Base-by-base conservation (phyloP, 2,329 filamentous ascomycete genomes). In the Saccharata proteae region DNA sequence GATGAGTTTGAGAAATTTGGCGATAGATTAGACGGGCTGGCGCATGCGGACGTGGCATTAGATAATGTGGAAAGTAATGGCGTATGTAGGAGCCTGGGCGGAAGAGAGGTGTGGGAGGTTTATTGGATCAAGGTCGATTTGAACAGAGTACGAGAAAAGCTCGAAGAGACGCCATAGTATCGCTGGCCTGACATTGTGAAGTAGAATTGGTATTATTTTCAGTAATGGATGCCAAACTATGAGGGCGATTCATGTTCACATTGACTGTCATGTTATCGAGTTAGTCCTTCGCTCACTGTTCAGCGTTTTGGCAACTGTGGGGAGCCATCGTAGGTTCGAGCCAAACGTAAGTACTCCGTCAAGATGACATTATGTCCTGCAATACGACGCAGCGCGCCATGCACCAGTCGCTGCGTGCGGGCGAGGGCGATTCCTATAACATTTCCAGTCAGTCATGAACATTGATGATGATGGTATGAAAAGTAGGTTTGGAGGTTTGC, bases 71-170 rank as follows among this genome's bases (percentile, higher is more conserved):
- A 67, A 23, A 82, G 77, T 44, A 65, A 70, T 29, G 66, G 58
- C 0, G 69, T 82, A 20, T 80, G 74, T 42, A 67, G 54, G 45
- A 72, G 73, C 35, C 47, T 82, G 25, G 69, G 72, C 2, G 77
- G 73, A 0, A 63, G 55, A 38, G 52, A 59, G 3, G 51, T 55
- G 10, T 80, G 74, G 71, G 54, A 59, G 10, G 55, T 67, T 11
- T 71, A 69, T 29, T 82, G 77, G 77, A 43, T 62, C 8, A 55
- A 59, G 31, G 48, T 64, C 32, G 57, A 64, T 42, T 40, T 65
- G 20, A 22, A 27, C 14, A 25, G 24, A 12, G 29, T 35, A 10
- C 22, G 12, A 10, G 28, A 9, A 11, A 3, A 15, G 10, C n/a
- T 20, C 6, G 5, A 16, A 11, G 25, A 16, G 4, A n/a, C 14